A percentile compares a stretch with the other conserved stretches of the same genome.
phyloP scores from a whole-genome alignment of 257 asterid genomes.

The Gentiana dahurica region DNA sequence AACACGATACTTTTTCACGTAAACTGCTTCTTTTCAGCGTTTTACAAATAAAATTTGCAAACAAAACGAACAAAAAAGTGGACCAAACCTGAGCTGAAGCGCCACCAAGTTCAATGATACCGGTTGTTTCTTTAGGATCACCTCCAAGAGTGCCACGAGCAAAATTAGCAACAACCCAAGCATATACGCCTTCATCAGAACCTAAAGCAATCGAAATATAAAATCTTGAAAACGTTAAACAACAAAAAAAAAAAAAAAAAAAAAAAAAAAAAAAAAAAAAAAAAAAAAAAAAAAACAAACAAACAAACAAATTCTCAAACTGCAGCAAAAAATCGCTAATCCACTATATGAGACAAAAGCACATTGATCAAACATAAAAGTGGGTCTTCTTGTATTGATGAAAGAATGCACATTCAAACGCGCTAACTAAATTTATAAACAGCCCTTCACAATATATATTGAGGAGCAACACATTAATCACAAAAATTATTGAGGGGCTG shows the following conservation, averaged over 20 bases:
- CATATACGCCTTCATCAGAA: slow-evolving; percentile 93
- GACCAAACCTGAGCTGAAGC: slow-evolving; percentile 92
- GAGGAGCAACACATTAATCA: too few species aligned
- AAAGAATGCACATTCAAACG: too few species aligned
- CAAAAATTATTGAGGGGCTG: too few species aligned
- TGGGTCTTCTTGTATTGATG: too few species aligned
- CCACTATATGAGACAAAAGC: neutral
- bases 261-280: neutral
- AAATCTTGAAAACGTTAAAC: slow-evolving; percentile 4
- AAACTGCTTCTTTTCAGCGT: neutral
- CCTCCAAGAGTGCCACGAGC: slow-evolving; percentile 94
- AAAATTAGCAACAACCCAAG: slow-evolving; percentile 97
- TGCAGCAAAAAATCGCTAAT: neutral
- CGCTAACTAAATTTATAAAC: too few species aligned
- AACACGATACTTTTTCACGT: neutral
- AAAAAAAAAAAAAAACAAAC: neutral
- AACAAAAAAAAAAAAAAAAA: neutral
- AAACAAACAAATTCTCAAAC: neutral
- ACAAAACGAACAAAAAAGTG: slow-evolving; percentile 4
- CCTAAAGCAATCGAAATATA: slow-evolving; percentile 31
- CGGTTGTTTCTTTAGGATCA: slow-evolving; percentile 77
- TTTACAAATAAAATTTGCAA: neutral
- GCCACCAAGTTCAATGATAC: slow-evolving; percentile 98
- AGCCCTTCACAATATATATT: too few species aligned
- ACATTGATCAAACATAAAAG: neutral